Percentiles rank a stretch among this genome's conserved stretches.
Evolutionary conservation across 352 stramenopile species (phyloP).

Genomic region (Albugo candida): DNA sequence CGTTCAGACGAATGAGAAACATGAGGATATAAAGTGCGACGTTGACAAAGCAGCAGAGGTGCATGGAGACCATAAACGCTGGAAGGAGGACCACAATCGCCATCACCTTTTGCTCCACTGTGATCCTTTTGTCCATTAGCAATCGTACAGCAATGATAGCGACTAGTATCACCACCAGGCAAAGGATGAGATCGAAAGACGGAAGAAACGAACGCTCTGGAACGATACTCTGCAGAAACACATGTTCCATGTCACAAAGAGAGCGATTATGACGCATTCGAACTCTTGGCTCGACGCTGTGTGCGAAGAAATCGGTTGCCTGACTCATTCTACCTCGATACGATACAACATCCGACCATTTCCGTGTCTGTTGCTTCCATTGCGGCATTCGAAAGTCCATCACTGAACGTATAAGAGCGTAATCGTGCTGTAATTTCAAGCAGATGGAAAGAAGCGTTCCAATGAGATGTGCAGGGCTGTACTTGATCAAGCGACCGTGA

Average conservation of each 20-base stretch:
- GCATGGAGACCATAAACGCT: conserved; percentile 15
- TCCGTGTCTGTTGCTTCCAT: conserved; percentile 11
- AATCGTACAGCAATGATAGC: no score
- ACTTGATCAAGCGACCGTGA: not conserved
- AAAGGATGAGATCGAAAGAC: no score
- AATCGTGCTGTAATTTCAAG: conserved; percentile 10
- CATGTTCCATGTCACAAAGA: conserved; percentile 7
- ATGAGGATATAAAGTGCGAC: conserved; percentile 33
- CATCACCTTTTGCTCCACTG: no score
- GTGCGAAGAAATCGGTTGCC: not conserved
- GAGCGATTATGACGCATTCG: not conserved
- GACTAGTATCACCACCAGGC: no score
- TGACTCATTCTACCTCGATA: conserved; percentile 1
- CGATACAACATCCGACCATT: conserved; percentile 7
- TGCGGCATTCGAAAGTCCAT: conserved; percentile 17
- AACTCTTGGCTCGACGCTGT: not conserved
- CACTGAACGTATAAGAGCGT: conserved; percentile 9
- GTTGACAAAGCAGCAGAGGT: conserved; percentile 41
- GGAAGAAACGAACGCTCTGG: no score
- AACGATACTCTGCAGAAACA: conserved; percentile 9
- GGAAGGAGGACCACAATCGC: conserved; percentile 4
- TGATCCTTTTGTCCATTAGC: no score
- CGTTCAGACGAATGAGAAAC: conserved; percentile 35
- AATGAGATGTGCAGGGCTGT: conserved; percentile 5
- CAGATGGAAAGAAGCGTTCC: conserved; percentile 7